Evolutionary conservation across 164 flowering plant species (phyloP), one percentile per base, ranked within the genome.

Genomic region (Vitis amurensis): DNA sequence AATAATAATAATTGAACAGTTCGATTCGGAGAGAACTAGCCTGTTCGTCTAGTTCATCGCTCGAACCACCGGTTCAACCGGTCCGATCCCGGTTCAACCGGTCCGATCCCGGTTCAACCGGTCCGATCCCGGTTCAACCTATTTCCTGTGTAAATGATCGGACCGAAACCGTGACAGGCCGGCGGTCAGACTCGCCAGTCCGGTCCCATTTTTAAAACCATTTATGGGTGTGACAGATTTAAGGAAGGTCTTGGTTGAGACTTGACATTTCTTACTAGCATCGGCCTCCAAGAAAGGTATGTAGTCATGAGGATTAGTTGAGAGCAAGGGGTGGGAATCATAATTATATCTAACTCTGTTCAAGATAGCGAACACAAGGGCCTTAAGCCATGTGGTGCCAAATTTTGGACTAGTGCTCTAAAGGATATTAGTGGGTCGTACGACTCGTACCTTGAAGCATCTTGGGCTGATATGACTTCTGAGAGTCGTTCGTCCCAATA

Each of bases 321-420:
- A 59, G 47, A 70, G 72, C 56, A 75, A 64, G 5, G 71, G 75
- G 63, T 66, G 74, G 2, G 65, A 11, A 4, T 12, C 3, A 30
- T 19, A 6, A 9, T 48, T 19, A 49, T 55, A 53, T 2, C 17
- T 27, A 15, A 44, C 12, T 44, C 75, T 66, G 37, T 55, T 52
- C 13, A 51, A 14, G 16, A 73, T 52, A 37, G 75, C n/a, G 55
- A 73, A 67, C 27, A 48, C 15, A 30, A 73, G 61, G 16, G 75
- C 53, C 55, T 48, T 67, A 37, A 73, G 55, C 75, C 71, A 73
- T 1, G 75, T 73, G 9, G 75, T 73, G 66, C 75, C 75, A 10
- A 50, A 53, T 55, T 73, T 67, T 0, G 75, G 71, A 47, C 8
- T 23, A 30, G 67, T 65, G 37, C 50, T 49, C 17, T 67, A 19